Base-by-base conservation (phyloP, 345 rosid species). In the Populus ilicifolia region DNA sequence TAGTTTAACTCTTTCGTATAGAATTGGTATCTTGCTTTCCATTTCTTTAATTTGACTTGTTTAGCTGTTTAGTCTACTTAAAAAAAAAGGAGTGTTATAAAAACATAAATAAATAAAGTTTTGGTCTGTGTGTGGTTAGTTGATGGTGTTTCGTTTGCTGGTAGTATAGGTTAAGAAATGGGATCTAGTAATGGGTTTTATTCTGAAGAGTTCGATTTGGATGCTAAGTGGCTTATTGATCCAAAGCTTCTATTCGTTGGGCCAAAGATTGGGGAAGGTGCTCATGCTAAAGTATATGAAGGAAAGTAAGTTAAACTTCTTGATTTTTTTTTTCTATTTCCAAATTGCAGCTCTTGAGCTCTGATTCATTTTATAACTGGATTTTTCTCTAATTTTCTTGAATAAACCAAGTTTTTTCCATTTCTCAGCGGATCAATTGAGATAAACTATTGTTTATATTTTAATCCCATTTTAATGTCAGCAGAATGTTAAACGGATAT, bases 271-370 rank as follows among this genome's bases (percentile, higher is more conserved):
- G 98, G 98, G 41, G 99, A 96, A 81, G 98, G 99, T 67, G 97
- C 98, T 79, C 98, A 94, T 90, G 98, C 98, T 81, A 93, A 96
- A 86, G 98, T 96, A 7, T 96, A 96, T 9, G 97, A 96, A 83
- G 99, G 97, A 79, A 96, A 92, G 98, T 96, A 88, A 91, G 99
- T 92, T 80, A 73, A 80, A 56, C 54, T 54, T 30, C 68, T 81
- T 39, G 0, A 16, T 56, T 67, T 71, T 18, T 67, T 27, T 43
- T 63, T 84, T 80, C 36, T 63, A 8, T 70, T 46, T 29, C 13
- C 59, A 13, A 13, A 52, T 76, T 75, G 33, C 69, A 14, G 29
- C 35, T 74, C 21, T 75, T 73, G 52, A 69, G 48, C 25, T 70
- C 36, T 36, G 74, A 68, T 68, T 79, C 30, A 67, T 46, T 79